Conservation (phyloP, 805 yeast species). For the Schwanniomyces occidentalis region DNA sequence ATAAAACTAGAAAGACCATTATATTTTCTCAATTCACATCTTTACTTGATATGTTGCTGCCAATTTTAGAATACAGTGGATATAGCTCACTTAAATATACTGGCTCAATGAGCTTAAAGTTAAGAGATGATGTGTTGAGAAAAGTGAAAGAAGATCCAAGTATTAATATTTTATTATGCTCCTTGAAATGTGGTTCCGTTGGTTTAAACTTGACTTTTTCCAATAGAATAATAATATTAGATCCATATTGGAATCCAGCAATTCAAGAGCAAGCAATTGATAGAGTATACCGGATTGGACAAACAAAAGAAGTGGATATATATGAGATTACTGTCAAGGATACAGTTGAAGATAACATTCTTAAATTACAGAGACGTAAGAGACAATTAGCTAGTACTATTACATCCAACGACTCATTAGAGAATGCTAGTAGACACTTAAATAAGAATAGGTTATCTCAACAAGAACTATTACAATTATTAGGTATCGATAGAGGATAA, state of each 20-base stretch:
- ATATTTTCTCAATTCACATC: conserved; percentile 45
- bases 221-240: conserved; percentile 76
- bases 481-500: conserved; percentile 1
- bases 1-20: conserved; percentile 41
- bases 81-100: conserved; percentile 31
- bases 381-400: conserved; percentile 68
- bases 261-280: conserved; percentile 82
- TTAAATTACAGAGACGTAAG: conserved; percentile 76
- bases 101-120: conserved; percentile 29
- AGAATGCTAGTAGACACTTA: no score
- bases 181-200: conserved; percentile 87
- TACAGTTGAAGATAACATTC: conserved; percentile 81
- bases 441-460: conserved; percentile 1
- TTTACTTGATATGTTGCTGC: conserved; percentile 29
- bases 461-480: conserved; percentile 6
- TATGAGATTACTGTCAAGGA: conserved; percentile 71
- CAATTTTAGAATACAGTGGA: conserved; percentile 26
- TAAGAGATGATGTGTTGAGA: conserved; percentile 28
- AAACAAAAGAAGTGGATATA: conserved; percentile 63
- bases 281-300: conserved; percentile 88
- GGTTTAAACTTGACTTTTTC: conserved; percentile 83
- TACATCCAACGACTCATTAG: conserved; percentile 19
- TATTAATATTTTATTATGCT: conserved; percentile 51
- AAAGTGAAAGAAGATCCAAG: conserved; percentile 3
- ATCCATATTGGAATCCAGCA: conserved; percentile 81